Conservation (phyloP, 148 eudicot species). For the Oxyria digyna region DNA sequence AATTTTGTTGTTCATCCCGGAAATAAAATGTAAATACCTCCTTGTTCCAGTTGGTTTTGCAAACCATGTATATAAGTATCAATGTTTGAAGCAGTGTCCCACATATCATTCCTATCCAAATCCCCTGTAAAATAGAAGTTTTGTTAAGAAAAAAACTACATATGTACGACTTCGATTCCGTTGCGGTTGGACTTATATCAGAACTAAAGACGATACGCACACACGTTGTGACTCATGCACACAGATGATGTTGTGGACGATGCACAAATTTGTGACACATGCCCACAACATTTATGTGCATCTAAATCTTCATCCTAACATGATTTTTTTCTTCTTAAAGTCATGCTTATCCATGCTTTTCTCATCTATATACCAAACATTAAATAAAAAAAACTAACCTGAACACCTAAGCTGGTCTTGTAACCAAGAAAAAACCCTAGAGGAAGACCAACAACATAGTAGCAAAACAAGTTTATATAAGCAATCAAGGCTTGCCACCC, state of each 20-base stretch:
- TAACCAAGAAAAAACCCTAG: constrained; percentile 79
- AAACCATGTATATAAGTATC: constrained; percentile 48
- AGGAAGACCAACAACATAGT: constrained; percentile 77
- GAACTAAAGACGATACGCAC: too few relatives aligned
- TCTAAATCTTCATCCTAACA: too few relatives aligned
- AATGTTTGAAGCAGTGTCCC: constrained; percentile 78
- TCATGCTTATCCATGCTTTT: too few relatives aligned
- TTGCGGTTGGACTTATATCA: too few relatives aligned
- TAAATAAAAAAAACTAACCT: constrained; percentile 36
- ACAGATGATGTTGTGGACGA: too few relatives aligned
- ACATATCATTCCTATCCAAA: constrained; percentile 95
- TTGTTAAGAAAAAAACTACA: not conserved
- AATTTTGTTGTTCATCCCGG: not conserved
- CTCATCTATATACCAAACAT: too few relatives aligned
- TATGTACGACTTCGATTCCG: too few relatives aligned
- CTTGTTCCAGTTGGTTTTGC: constrained; percentile 81
- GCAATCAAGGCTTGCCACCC: constrained; percentile 96
- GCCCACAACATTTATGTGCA: too few relatives aligned
- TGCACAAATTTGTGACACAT: too few relatives aligned
- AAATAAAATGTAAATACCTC: constrained; percentile 30
- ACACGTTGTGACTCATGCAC: too few relatives aligned
- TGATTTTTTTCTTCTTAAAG: too few relatives aligned
- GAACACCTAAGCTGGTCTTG: constrained; percentile 57
- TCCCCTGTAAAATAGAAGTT: constrained; percentile 37
- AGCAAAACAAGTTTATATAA: constrained; percentile 73